A percentile compares a stretch with the other conserved stretches of the same genome.
phyloP scores from a whole-genome alignment of 768 basidiomycete genomes.

The Steccherinum ochraceum region DNA sequence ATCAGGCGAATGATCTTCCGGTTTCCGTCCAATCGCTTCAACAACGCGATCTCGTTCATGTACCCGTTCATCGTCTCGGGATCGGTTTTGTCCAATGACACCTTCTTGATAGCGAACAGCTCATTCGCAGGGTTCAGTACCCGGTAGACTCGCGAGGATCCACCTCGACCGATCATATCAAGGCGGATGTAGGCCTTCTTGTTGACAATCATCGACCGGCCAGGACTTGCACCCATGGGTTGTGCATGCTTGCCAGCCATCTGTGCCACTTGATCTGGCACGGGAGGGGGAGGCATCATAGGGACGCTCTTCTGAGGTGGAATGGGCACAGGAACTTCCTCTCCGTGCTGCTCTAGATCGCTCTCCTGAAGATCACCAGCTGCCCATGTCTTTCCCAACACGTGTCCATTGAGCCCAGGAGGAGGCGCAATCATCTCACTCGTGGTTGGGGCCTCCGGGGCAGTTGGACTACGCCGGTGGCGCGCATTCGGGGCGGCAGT shows the following conservation, averaged over 20 bases:
- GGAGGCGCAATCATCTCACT: conserved; percentile 29
- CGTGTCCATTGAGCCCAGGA: not conserved
- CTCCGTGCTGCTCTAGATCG: conserved; percentile 18
- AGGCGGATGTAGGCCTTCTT: conserved; percentile 78
- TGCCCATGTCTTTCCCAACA: conserved; percentile 38
- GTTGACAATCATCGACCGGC: conserved; percentile 49
- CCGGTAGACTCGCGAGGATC: conserved; percentile 92
- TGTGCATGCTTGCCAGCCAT: not conserved
- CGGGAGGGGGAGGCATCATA: conserved; percentile 9
- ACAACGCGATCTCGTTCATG: conserved; percentile 91
- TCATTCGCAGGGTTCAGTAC: conserved; percentile 74
- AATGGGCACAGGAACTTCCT: not conserved
- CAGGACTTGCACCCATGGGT: not conserved
- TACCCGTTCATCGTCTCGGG: conserved; percentile 86
- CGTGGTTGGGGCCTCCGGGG: conserved; percentile 50
- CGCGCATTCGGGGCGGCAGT: conserved; percentile 2
- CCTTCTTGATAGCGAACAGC: conserved; percentile 88
- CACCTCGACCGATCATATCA: conserved; percentile 88
- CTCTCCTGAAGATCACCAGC: conserved; percentile 35
- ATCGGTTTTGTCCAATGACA: conserved; percentile 85
- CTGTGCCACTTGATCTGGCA: conserved; percentile 6
- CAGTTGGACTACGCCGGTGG: conserved; percentile 66
- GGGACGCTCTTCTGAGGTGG: not conserved
- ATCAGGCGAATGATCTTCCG: conserved; percentile 86
- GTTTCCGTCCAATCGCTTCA: conserved; percentile 93